Base-by-base conservation (phyloP, 768 basidiomycete genomes). In the Lactifluus piperatus region DNA sequence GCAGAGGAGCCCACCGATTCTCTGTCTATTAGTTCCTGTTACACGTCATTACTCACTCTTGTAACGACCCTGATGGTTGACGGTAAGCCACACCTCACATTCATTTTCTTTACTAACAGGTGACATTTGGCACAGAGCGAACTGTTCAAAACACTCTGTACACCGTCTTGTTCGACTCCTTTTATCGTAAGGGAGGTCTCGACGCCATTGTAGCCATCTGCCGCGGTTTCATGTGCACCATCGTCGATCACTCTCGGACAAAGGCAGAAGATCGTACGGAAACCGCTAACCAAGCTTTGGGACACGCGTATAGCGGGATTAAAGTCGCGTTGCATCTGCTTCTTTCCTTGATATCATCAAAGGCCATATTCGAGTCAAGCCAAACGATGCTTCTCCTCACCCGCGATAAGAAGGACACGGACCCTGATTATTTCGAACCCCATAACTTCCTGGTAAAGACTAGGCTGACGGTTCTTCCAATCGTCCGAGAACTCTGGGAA, bases 401-500 rank as follows among this genome's bases (percentile, higher is more conserved):
- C 18, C 82, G 84, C 16, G 92, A 92, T 71, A 89, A 89, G 70
- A 81, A 82, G 68, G 85, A 88, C 22, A 84, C 81, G 1, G 87
- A 94, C 64, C 71, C 77, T 5, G 85, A 84, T 36, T 90, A 86
- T 69, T 94, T 95, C 61, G 88, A 93, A 65, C 81, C 91, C 0
- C 84, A 87, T 68, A 88, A 90, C 67, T 90, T 97, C 71, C 79
- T 98, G 51, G 85, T 98, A 64, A 83, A 79, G 59, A 75, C 95
- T 59, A 85, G 97, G 37, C 71, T 83, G 29, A 78, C 81, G 2
- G 76, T 84, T 22, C 72, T 93, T 22, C 90, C 93, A 0, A 69
- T 88, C 13, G 65, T 91, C 14, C 76, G 74, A 29, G 76, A 77
- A 7, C 75, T 94, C 20, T 98, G 97, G 97, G 79, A 85, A 56